These are phyloP conservation scores for Elaeis guineensis DNA, from an alignment of 176 grass and related monocot genomes.

Conservation along the genomic window DNA sequence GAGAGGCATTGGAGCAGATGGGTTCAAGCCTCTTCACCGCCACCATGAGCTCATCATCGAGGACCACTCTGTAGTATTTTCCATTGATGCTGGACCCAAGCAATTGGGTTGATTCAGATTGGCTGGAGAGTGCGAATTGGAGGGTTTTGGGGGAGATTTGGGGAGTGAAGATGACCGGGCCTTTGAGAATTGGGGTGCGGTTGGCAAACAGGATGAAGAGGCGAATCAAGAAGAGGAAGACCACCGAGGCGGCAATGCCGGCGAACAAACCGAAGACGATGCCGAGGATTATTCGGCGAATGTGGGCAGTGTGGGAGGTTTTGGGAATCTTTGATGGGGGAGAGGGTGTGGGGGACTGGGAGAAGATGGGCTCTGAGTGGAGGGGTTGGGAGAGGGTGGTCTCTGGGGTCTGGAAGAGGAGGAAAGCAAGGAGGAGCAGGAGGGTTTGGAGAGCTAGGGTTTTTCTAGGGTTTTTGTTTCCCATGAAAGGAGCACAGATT, in stretches of 20 bases:
- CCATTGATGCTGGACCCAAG: constrained; percentile 37
- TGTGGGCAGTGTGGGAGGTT: constrained; percentile 25
- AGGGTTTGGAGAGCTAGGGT: constrained; percentile 25
- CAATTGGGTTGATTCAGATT: constrained; percentile 26
- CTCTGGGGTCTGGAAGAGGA: constrained; percentile 19
- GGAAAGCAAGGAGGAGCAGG: constrained; percentile 19
- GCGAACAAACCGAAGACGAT: constrained; percentile 70
- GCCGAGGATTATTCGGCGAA: constrained; percentile 74
- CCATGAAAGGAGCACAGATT: constrained; percentile 24
- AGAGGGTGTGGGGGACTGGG: constrained; percentile 20
- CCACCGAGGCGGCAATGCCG: constrained; percentile 60
- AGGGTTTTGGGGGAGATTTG: constrained; percentile 75
- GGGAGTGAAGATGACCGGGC: constrained; percentile 76
- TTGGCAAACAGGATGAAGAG: constrained; percentile 58
- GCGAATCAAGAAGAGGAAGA: constrained; percentile 71
- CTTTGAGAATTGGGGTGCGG: constrained; percentile 55
- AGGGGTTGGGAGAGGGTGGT: constrained; percentile 35
- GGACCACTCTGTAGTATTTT: constrained; percentile 62
- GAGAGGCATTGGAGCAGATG: constrained; percentile 21
- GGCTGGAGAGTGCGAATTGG: constrained; percentile 41
- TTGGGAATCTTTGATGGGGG: constrained; percentile 30
- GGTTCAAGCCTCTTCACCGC: constrained; percentile 58
- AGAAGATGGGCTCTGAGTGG: constrained; percentile 55
- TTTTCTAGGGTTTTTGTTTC: constrained; percentile 66
- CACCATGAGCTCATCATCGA: constrained; percentile 58